A percentile compares a stretch with the other conserved stretches of the same genome.
Conservation (phyloP, 2,329 filamentous ascomycete genomes). For the Colletotrichum zoysiae region DNA sequence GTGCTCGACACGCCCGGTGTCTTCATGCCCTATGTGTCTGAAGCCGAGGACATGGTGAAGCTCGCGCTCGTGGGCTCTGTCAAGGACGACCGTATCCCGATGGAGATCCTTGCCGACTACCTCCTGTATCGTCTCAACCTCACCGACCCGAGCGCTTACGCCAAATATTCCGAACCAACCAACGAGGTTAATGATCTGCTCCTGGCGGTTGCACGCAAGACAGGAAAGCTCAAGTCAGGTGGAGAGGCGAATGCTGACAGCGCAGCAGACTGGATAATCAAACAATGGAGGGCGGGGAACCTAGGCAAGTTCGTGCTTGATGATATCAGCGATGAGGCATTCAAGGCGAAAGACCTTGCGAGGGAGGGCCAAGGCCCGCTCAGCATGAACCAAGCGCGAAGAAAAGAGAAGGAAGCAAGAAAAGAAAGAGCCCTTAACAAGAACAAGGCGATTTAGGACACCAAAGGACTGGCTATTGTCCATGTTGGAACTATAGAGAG, state of each 20-base stretch:
- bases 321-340: slow-evolving; percentile 72
- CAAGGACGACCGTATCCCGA: slow-evolving; percentile 86
- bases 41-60: slow-evolving; percentile 92
- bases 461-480: slow-evolving; percentile 6
- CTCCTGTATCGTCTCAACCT: slow-evolving; percentile 87
- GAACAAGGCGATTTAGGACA: slow-evolving; percentile 26
- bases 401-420: slow-evolving; percentile 71
- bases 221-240: slow-evolving; percentile 81
- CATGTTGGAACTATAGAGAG: slow-evolving; percentile 23
- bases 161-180: slow-evolving; percentile 75
- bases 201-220: slow-evolving; percentile 76
- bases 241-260: slow-evolving; percentile 78
- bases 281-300: slow-evolving; percentile 82
- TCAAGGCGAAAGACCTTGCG: slow-evolving; percentile 63
- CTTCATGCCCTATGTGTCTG: slow-evolving; percentile 90
- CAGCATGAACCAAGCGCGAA: slow-evolving; percentile 78
- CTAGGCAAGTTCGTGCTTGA: slow-evolving; percentile 86
- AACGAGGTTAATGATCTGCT: slow-evolving; percentile 86
- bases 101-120: slow-evolving; percentile 87
- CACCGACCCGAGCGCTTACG: slow-evolving; percentile 72
- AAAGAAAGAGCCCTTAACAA: slow-evolving; percentile 51
- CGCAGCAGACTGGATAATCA: slow-evolving; percentile 83
- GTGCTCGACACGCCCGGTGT: slow-evolving; percentile 94
- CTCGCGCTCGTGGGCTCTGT: slow-evolving; percentile 92
- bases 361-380: slow-evolving; percentile 59